phyloP scores from a whole-genome alignment of 2,329 filamentous ascomycete species.

The Alternaria atra region DNA sequence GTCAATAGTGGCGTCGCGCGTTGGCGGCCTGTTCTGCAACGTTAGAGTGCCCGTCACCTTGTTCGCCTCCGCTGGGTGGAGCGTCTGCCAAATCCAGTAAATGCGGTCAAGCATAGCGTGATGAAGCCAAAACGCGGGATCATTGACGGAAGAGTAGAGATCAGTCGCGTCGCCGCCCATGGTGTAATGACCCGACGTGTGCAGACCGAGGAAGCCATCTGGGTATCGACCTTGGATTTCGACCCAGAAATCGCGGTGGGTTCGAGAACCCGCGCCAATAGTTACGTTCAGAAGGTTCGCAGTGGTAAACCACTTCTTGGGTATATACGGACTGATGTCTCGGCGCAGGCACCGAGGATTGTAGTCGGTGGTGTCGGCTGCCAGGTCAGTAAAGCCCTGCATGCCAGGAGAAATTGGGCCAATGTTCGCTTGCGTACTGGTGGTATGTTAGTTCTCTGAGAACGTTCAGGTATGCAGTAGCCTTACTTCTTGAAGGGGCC shows the following conservation, averaged over 20 bases:
- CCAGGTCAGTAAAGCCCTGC: constrained; percentile 12
- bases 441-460: background rate
- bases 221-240: constrained; percentile 12
- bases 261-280: background rate
- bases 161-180: constrained; percentile 11
- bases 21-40: constrained; percentile 6
- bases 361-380: background rate
- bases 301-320: constrained; percentile 10
- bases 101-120: constrained; percentile 13
- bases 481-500: constrained; percentile 13
- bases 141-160: constrained; percentile 12
- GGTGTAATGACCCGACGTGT: constrained; percentile 8
- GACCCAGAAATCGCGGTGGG: constrained; percentile 8
- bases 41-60: constrained; percentile 12
- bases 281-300: constrained; percentile 8
- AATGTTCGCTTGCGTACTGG: constrained; percentile 7
- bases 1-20: constrained; percentile 10
- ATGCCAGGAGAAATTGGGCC: constrained; percentile 10
- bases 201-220: constrained; percentile 7
- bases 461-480: background rate
- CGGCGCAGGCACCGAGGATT: constrained; percentile 9
- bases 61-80: constrained; percentile 11
- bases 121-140: constrained; percentile 10
- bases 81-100: constrained; percentile 11
- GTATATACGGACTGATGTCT: constrained; percentile 9